Conservation (phyloP, 441 rosid species). For the Populus trichocarpa region DNA sequence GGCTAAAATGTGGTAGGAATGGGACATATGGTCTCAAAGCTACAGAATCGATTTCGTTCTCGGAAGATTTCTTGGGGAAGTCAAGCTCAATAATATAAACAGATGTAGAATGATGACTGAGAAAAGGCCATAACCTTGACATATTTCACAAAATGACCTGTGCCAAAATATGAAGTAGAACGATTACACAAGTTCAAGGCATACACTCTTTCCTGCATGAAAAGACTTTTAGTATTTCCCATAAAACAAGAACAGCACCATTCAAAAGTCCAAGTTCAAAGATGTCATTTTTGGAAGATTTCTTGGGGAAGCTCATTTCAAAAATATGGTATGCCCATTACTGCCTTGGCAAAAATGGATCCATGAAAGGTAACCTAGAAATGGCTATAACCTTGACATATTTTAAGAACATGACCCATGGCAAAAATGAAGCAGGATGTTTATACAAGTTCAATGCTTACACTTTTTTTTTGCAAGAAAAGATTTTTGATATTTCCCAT, state of each 20-base stretch:
- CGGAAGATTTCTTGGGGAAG: not conserved
- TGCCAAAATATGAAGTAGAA: not conserved
- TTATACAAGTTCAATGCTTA: not conserved
- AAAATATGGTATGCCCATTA: not conserved
- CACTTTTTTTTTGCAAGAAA: not conserved
- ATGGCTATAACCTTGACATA: not conserved
- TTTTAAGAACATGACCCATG: not conserved
- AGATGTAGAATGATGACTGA: not conserved
- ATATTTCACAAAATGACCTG: not conserved
- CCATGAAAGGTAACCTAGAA: not conserved
- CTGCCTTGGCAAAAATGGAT: not conserved
- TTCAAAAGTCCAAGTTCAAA: not conserved
- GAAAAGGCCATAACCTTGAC: not conserved
- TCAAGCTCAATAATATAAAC: not conserved
- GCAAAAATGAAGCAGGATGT: not conserved
- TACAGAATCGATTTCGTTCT: not conserved
- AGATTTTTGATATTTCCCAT: not conserved
- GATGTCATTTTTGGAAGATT: not conserved
- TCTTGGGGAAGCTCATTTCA: not conserved
- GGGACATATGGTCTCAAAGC: not conserved
- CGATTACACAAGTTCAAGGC: not conserved
- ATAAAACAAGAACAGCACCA: not conserved
- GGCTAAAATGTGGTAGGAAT: not conserved
- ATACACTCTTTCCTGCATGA: not conserved
- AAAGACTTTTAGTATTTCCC: not conserved